Percentiles rank a stretch among this genome's conserved stretches.
Conservation (phyloP, 2,329 filamentous ascomycete species). For the Nakataea oryzae region DNA sequence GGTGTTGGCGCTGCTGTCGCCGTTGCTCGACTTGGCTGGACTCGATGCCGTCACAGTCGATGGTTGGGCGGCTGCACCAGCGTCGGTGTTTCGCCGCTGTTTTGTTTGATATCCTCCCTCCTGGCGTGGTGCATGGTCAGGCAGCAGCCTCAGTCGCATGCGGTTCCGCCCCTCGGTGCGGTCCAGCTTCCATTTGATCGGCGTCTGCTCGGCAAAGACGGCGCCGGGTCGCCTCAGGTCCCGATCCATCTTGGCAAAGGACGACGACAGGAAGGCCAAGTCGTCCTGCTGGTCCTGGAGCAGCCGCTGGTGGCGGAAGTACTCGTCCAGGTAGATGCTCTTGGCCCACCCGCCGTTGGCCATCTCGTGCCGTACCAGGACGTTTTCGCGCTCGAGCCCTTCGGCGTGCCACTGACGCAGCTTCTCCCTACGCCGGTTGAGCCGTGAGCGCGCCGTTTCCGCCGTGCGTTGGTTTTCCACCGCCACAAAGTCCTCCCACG, state of each 20-base stretch:
- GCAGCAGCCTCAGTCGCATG: constrained; percentile 80
- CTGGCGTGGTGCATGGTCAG: constrained; percentile 54
- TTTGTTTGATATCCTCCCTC: constrained; percentile 70
- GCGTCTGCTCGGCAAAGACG: constrained; percentile 56
- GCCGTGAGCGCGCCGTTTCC: constrained; percentile 60
- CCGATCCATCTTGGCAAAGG: constrained; percentile 68
- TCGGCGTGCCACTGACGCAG: constrained; percentile 72
- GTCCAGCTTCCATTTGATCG: constrained; percentile 81
- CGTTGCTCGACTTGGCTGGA: no score
- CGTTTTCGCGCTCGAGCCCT: constrained; percentile 56
- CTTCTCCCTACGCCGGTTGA: constrained; percentile 70
- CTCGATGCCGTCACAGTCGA: no score
- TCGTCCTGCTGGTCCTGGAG: constrained; percentile 93
- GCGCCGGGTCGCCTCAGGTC: constrained; percentile 72
- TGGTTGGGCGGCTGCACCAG: background rate
- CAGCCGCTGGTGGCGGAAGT: constrained; percentile 80
- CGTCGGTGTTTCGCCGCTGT: constrained; percentile 15
- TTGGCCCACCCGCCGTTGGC: constrained; percentile 87
- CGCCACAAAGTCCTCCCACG: constrained; percentile 81
- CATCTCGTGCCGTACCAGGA: constrained; percentile 72
- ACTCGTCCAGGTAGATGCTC: constrained; percentile 87
- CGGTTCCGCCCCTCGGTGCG: constrained; percentile 91
- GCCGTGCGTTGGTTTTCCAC: constrained; percentile 72
- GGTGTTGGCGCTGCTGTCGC: background rate
- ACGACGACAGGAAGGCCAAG: constrained; percentile 62